Evolutionary conservation across 495 filamentous ascomycete genomes (phyloP), one percentile per base, ranked within the genome.

Genomic region (Penicillium lividum): DNA sequence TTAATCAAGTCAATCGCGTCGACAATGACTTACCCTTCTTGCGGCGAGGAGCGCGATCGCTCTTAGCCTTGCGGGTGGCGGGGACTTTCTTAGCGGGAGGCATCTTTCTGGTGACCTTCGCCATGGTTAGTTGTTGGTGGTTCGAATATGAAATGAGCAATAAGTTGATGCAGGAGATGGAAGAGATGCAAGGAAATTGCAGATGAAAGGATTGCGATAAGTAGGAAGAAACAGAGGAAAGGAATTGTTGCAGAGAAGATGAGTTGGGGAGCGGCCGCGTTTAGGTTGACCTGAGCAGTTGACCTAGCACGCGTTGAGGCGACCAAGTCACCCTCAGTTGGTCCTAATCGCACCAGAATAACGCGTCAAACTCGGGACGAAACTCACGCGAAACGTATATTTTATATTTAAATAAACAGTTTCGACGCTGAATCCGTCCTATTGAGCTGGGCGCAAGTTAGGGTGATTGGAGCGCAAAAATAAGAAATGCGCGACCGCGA

Each of bases 21-120:
- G 33, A 43, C 15, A 40, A 47, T n/a, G 60, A 76, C 84, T 65
- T 79, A 91, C 89, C 90, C 84, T 92, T 92, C 88, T 92, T 93
- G 82, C 87, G 89, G 81, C 89, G 88, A 63, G 76, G 72, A 58
- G 72, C 72, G 57, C 74, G 72, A 66, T 72, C 65, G 77, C 86
- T 87, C 73, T 74, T 69, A 70, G 73, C 72, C 72, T 73, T 73
- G 69, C 73, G 73, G 61, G 81, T 82, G 49, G 79, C 8, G 8
- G 30, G 1, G 22, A 22, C 22, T 22, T 22, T 74, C 76, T 86
- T 86, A 60, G 86, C 86, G 81, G 91, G 90, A 73, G 88, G 88
- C 89, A 93, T 93, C 10, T 45, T 8, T 29, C 29, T 30, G 43
- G 51, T 22, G 22, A 25, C 27, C 33, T 40, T 30, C 18, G 57